Evolutionary conservation across 1,139 yeast species (phyloP).

Genomic region (Yarrowia galli): DNA sequence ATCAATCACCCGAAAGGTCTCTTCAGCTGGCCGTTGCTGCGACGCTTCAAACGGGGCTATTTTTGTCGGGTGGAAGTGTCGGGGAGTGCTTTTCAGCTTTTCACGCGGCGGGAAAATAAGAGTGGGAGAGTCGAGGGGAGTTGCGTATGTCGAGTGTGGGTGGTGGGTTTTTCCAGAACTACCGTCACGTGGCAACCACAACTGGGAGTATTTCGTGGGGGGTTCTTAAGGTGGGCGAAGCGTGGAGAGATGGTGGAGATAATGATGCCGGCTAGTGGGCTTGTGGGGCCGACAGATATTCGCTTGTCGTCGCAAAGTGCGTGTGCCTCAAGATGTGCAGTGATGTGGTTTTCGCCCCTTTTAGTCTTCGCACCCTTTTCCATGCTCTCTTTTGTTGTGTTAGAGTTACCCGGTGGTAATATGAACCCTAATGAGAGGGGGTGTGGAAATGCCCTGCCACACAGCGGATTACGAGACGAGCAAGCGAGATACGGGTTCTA

Average conservation of each 20-base stretch:
- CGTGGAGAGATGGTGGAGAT: not conserved
- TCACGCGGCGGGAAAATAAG: constrained; percentile 38
- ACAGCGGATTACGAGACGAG: not conserved
- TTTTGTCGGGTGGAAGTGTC: constrained; percentile 32
- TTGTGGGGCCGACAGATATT: constrained; percentile 17
- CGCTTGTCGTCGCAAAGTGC: constrained; percentile 33
- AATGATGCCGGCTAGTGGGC: constrained; percentile 4
- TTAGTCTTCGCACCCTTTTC: constrained; percentile 34
- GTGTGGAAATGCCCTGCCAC: constrained; percentile 14
- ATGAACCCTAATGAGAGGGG: constrained; percentile 33
- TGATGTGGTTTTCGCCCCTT: constrained; percentile 36
- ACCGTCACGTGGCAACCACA: constrained; percentile 31
- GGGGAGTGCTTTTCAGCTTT: constrained; percentile 37
- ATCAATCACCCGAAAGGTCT: constrained; percentile 37
- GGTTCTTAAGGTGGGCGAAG: not conserved
- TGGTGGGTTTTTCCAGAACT: constrained; percentile 29
- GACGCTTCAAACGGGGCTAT: constrained; percentile 8
- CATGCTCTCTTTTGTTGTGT: constrained; percentile 35
- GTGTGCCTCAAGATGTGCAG: constrained; percentile 32
- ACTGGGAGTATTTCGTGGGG: not conserved
- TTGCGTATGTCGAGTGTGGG: constrained; percentile 33
- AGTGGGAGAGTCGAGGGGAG: constrained; percentile 38
- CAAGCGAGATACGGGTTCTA: no score
- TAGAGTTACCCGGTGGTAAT: constrained; percentile 39
- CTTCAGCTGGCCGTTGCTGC: constrained; percentile 35